Conservation (phyloP, 371 early-diverging fungal genomes). For the Zychaea mexicana region DNA sequence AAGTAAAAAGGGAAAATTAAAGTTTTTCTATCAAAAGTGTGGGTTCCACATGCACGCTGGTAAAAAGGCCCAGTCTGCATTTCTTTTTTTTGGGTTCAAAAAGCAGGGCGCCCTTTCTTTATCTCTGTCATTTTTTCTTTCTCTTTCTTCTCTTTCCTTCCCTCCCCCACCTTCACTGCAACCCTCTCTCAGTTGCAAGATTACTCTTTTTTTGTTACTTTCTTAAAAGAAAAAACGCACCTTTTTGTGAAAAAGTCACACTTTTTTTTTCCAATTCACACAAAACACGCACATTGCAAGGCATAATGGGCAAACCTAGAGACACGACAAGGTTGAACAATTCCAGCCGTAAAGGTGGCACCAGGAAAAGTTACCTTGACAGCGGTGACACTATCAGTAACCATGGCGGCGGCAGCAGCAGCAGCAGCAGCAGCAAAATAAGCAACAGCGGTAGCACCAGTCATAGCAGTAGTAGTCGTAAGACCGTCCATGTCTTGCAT, state of each 20-base stretch:
- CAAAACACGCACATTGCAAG: too few relatives aligned
- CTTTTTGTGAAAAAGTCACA: too few relatives aligned
- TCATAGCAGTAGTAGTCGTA: not conserved
- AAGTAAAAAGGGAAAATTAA: constrained; percentile 6
- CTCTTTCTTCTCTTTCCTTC: not conserved
- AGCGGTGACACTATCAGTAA: not conserved
- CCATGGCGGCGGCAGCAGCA: not conserved
- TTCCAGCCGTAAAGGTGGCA: not conserved
- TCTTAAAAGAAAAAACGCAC: too few relatives aligned
- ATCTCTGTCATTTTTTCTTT: not conserved
- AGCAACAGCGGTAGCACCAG: not conserved
- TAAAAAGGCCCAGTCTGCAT: too few relatives aligned
- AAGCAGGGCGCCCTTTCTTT: constrained; percentile 1
- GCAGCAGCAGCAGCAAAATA: not conserved
- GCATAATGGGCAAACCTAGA: not conserved
- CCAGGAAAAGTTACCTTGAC: not conserved
- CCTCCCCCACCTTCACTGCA: not conserved
- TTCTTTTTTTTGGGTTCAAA: not conserved
- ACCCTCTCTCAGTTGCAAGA: too few relatives aligned
- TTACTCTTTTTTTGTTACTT: not conserved
- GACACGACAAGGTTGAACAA: too few relatives aligned
- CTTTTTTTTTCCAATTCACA: not conserved
- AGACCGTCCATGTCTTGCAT: too few relatives aligned
- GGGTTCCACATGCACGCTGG: too few relatives aligned
- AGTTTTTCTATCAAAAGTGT: too few relatives aligned